Conservation (phyloP, 805 yeast species). For the Starmerella stellata region DNA sequence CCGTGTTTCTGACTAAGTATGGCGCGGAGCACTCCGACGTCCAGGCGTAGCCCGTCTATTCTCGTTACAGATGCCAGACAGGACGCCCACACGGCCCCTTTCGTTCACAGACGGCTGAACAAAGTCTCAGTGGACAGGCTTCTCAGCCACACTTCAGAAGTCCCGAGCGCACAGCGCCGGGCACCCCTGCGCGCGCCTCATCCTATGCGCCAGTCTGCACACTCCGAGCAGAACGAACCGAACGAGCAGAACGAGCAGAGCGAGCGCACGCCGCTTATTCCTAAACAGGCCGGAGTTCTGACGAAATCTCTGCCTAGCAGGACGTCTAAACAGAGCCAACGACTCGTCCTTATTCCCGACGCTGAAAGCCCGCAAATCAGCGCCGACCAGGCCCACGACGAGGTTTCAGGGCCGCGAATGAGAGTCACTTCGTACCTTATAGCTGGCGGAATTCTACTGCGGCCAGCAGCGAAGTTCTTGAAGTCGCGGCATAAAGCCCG, state of each 20-base stretch:
- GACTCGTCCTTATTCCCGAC: constrained; percentile 48
- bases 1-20: too few relatives aligned
- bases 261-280: not conserved
- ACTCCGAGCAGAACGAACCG: not conserved
- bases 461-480: constrained; percentile 45
- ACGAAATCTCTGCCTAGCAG: constrained; percentile 27
- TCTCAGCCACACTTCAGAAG: constrained; percentile 61
- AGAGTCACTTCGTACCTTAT: constrained; percentile 85
- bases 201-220: not conserved
- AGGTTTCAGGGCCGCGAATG: constrained; percentile 23
- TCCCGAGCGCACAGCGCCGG: constrained; percentile 61
- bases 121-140: constrained; percentile 68
- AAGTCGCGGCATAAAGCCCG: constrained; percentile 58
- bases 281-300: constrained; percentile 6
- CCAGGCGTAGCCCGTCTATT: constrained; percentile 82
- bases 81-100: constrained; percentile 24
- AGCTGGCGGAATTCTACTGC: constrained; percentile 61
- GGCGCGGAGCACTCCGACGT: constrained; percentile 32
- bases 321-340: constrained; percentile 72
- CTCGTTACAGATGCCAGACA: constrained; percentile 74
- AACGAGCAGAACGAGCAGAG: not conserved
- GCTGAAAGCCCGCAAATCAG: constrained; percentile 15
- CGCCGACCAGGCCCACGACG: not conserved
- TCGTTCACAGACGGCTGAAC: constrained; percentile 48
- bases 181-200: constrained; percentile 1